These are phyloP conservation scores for Bretschneidera sinensis DNA, from an alignment of 345 rosid species.

Conservation along the genomic window DNA sequence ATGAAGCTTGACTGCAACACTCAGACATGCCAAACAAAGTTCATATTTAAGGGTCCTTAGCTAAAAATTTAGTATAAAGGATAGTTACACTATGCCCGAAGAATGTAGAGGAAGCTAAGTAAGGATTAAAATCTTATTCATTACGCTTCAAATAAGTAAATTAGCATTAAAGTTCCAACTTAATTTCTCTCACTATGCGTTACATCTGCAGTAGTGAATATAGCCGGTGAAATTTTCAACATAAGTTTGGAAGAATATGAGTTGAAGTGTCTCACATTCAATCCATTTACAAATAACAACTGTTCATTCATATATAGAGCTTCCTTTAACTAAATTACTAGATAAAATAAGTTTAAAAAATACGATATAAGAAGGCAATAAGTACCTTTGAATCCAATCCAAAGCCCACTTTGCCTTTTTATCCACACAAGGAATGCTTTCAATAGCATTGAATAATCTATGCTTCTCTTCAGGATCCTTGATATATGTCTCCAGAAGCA, in stretches of 20 bases:
- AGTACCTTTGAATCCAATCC: conserved; percentile 75
- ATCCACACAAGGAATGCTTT: conserved; percentile 70
- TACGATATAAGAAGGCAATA: not conserved
- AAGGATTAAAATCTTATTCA: not conserved
- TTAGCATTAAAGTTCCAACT: not conserved
- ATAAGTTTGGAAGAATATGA: not conserved
- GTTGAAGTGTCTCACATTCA: too few species aligned
- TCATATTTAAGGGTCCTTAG: not conserved
- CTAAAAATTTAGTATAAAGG: not conserved
- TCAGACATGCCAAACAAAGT: not conserved
- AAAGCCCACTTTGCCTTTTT: conserved; percentile 82
- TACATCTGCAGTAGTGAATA: not conserved
- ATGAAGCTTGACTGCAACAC: conserved; percentile 6
- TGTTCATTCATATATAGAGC: not conserved
- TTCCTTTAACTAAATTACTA: not conserved
- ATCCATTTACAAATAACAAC: not conserved
- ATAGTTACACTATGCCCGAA: not conserved
- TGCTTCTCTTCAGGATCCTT: conserved; percentile 81
- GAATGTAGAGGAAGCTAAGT: conserved; percentile 1
- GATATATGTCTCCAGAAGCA: conserved; percentile 86
- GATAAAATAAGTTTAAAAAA: conserved; percentile 1
- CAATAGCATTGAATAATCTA: conserved; percentile 78
- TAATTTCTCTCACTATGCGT: not conserved
- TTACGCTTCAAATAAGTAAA: not conserved
- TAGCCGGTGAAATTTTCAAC: not conserved